Conservation (phyloP, 192 early-diverging fungal species). For the Coemansia sp. region DNA sequence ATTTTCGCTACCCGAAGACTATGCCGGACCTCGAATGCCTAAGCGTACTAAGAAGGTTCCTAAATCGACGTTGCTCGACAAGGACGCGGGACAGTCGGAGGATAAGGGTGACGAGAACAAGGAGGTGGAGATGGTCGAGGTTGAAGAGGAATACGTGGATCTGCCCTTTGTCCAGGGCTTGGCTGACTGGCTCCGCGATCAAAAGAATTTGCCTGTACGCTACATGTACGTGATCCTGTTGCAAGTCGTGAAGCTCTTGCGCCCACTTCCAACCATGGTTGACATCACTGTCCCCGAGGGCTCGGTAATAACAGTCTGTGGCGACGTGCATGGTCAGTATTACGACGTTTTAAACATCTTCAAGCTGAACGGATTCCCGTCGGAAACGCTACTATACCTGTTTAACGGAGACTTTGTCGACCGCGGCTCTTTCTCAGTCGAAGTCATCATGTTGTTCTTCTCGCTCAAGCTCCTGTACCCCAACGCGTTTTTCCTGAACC, state of each 20-base stretch:
- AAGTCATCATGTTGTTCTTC: conserved; percentile 89
- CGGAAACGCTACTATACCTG: conserved; percentile 78
- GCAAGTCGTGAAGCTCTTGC: conserved; percentile 72
- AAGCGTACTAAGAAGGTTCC: conserved; percentile 30
- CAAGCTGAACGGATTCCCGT: conserved; percentile 87
- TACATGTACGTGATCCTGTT: conserved; percentile 86
- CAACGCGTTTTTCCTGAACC: conserved; percentile 75
- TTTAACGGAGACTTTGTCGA: conserved; percentile 99
- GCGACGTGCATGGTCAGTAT: conserved; percentile 98
- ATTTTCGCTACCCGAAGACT: conserved; percentile 66
- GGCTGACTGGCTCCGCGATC: conserved; percentile 76
- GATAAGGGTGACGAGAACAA: background rate
- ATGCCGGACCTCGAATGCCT: conserved; percentile 81
- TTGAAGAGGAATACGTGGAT: conserved; percentile 71
- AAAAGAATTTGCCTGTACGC: conserved; percentile 89
- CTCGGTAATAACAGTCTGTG: conserved; percentile 83
- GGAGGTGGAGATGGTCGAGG: conserved; percentile 31
- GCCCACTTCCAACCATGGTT: conserved; percentile 75
- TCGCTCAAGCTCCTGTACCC: conserved; percentile 92
- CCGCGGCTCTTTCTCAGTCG: conserved; percentile 96
- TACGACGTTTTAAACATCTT: conserved; percentile 98
- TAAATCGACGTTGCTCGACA: conserved; percentile 4
- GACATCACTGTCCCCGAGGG: conserved; percentile 80
- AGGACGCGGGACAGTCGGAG: background rate
- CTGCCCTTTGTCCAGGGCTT: conserved; percentile 77